Conservation (phyloP, 768 basidiomycete genomes). For the Lactifluus rugatus region DNA sequence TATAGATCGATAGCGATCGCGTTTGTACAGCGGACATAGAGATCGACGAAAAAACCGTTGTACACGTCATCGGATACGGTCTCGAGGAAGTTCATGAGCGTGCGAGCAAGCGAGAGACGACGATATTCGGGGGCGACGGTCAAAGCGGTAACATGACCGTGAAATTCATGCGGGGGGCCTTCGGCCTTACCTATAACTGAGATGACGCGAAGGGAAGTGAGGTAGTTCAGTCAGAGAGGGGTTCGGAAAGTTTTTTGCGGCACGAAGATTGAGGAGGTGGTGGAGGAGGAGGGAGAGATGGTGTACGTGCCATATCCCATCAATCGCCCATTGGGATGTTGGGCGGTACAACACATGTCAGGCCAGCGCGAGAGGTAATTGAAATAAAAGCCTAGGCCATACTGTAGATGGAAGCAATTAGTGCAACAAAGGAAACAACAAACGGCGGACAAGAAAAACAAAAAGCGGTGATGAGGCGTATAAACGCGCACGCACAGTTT, state of each 20-base stretch:
- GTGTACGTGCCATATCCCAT: slow-evolving; percentile 87
- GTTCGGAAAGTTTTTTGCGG: no score
- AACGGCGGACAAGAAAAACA: background rate
- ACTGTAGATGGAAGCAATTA: slow-evolving; percentile 39
- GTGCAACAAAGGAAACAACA: no score
- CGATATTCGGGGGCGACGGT: slow-evolving; percentile 93
- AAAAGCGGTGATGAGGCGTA: background rate
- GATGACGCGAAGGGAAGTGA: background rate
- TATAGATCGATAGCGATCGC: slow-evolving; percentile 82
- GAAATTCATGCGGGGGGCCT: slow-evolving; percentile 65
- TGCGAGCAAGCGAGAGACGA: slow-evolving; percentile 73
- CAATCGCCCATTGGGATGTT: slow-evolving; percentile 70
- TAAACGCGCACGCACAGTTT: slow-evolving; percentile 63
- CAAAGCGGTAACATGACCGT: slow-evolving; percentile 91
- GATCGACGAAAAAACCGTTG: slow-evolving; percentile 85
- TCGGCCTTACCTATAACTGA: slow-evolving; percentile 93
- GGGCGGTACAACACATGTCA: slow-evolving; percentile 77
- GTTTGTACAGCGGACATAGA: slow-evolving; percentile 90
- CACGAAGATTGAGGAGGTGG: background rate
- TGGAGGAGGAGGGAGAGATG: background rate
- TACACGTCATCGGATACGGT: slow-evolving; percentile 72
- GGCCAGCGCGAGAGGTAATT: slow-evolving; percentile 88
- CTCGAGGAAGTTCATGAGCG: slow-evolving; percentile 83
- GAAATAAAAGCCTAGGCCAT: slow-evolving; percentile 81
- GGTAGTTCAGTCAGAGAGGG: background rate